A percentile compares a stretch with the other conserved stretches of the same genome.
These are phyloP conservation scores for Penicillium fimorum DNA, from an alignment of 495 filamentous ascomycete species.

Conservation along the genomic window DNA sequence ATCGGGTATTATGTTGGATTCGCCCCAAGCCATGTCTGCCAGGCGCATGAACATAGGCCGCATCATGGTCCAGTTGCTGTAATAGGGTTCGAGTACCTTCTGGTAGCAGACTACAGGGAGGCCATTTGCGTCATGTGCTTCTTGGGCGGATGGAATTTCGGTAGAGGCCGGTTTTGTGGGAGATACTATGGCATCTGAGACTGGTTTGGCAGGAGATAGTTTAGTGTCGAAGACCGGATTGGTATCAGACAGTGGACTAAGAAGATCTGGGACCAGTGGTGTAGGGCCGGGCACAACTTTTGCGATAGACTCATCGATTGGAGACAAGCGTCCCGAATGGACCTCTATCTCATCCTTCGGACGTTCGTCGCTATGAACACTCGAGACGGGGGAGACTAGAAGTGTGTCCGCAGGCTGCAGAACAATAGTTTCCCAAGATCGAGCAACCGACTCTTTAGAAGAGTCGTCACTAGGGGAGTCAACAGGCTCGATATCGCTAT, in stretches of 20 bases:
- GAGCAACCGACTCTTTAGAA: neutral
- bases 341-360: neutral
- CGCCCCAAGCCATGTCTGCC: conserved; percentile 12
- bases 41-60: conserved; percentile 10
- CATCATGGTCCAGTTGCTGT: conserved; percentile 9
- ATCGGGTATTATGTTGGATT: conserved; percentile 8
- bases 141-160: neutral
- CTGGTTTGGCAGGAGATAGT: neutral
- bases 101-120: conserved; percentile 4
- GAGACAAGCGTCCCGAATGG: neutral
- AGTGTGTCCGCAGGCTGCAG: neutral
- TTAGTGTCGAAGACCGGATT: neutral
- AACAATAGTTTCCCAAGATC: neutral
- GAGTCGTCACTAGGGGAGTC: neutral
- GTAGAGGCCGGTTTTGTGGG: neutral
- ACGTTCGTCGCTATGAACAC: neutral
- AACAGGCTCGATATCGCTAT: conserved; percentile 4
- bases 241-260: neutral
- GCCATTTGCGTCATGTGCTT: neutral
- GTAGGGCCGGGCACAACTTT: no score
- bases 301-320: neutral
- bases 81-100: neutral
- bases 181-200: neutral
- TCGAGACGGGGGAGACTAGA: conserved; percentile 1
- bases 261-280: neutral